Evolutionary conservation across 768 basidiomycete genomes (phyloP).

Genomic region (Lactifluus piperatus): DNA sequence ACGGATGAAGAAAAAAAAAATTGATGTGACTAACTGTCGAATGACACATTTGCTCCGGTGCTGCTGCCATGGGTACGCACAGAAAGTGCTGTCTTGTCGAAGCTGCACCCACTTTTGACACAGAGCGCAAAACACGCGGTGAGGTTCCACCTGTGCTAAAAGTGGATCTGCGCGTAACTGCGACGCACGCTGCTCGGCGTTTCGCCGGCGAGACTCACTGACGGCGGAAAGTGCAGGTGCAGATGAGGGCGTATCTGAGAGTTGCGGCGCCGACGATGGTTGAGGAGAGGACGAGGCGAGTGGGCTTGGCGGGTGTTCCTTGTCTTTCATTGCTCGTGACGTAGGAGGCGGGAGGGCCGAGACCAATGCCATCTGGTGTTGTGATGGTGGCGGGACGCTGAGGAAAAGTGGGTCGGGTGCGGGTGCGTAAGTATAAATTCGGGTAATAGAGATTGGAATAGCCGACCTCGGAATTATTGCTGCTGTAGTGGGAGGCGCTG

Average conservation of each 20-base stretch:
- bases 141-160: slow-evolving; percentile 60
- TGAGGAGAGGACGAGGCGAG: slow-evolving; percentile 2
- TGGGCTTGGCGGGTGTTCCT: slow-evolving; percentile 2
- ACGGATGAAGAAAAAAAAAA: not conserved
- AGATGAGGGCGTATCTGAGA: not conserved
- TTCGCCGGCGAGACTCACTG: slow-evolving; percentile 61
- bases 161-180: slow-evolving; percentile 57
- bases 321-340: slow-evolving; percentile 10
- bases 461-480: slow-evolving; percentile 10
- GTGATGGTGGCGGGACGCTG: slow-evolving; percentile 28
- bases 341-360: slow-evolving; percentile 22
- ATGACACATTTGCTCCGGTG: slow-evolving; percentile 69
- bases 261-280: not conserved
- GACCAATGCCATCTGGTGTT: slow-evolving; percentile 28
- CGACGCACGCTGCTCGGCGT: slow-evolving; percentile 72
- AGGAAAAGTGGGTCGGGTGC: not conserved
- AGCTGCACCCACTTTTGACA: slow-evolving; percentile 82
- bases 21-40: slow-evolving; percentile 45
- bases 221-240: not conserved
- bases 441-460: not conserved
- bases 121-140: slow-evolving; percentile 56
- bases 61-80: slow-evolving; percentile 76
- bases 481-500: slow-evolving; percentile 10
- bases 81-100: slow-evolving; percentile 68
- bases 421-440: not conserved